phyloP scores from a whole-genome alignment of 1,284 basidiomycete genomes.

The Apiotrichum mycotoxinovorans region DNA sequence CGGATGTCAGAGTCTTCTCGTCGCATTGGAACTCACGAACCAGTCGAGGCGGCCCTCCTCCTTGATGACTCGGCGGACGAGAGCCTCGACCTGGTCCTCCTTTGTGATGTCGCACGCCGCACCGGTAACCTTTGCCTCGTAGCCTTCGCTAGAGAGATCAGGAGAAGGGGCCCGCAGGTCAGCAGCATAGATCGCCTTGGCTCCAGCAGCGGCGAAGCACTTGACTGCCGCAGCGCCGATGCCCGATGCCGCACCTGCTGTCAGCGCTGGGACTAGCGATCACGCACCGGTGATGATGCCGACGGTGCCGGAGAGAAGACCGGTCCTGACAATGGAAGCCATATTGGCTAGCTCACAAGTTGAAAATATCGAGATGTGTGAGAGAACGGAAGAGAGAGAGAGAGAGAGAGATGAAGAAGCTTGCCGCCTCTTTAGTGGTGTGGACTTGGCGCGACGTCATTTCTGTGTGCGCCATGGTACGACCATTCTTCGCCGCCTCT shows the following conservation, averaged over 20 bases:
- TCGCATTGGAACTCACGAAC: slow-evolving; percentile 9
- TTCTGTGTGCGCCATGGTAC: too few species aligned
- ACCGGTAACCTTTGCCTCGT: slow-evolving; percentile 8
- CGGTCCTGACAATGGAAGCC: background rate
- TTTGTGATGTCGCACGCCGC: slow-evolving; percentile 15
- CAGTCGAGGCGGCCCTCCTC: slow-evolving; percentile 18
- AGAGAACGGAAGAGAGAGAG: background rate
- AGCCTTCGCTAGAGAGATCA: slow-evolving; percentile 6
- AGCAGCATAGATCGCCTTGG: slow-evolving; percentile 10
- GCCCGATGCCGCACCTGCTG: slow-evolving; percentile 11
- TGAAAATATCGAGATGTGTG: background rate
- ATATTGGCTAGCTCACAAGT: background rate
- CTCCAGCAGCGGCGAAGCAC: slow-evolving; percentile 13
- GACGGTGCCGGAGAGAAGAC: slow-evolving; percentile 10
- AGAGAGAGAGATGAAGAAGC: background rate
- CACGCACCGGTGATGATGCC: slow-evolving; percentile 14
- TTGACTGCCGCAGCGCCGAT: slow-evolving; percentile 15
- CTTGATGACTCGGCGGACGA: slow-evolving; percentile 12
- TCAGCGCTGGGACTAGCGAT: background rate
- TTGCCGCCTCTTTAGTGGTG: too few species aligned
- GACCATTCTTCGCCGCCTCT: too few species aligned
- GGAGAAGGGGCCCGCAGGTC: slow-evolving; percentile 6
- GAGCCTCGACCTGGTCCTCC: slow-evolving; percentile 15
- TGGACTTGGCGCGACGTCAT: too few species aligned
- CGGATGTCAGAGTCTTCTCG: background rate